Evolutionary conservation across 176 grass and related monocot species (phyloP), one percentile per base, ranked within the genome.

Genomic region (Poa annua): DNA sequence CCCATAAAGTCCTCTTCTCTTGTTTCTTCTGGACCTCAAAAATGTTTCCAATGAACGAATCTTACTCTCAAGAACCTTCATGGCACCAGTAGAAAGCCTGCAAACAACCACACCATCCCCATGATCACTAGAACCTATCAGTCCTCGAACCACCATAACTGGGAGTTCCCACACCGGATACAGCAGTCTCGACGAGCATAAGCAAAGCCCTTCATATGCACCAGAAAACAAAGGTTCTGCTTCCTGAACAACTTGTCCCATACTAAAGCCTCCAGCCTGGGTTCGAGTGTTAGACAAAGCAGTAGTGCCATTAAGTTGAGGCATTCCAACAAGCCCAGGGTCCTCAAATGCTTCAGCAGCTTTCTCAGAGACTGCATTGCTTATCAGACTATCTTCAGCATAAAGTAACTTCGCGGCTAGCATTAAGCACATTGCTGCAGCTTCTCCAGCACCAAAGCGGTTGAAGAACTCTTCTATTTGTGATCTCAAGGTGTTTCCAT

Each of bases 161-260:
- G 96, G 96, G 44, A 98, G 81, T 71, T 98, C 92, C 96, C 96
- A 98, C 53, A 98, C 83, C 36, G 96, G 96, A 84, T 93, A 92
- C 44, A 98, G 82, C 78, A 98, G 74, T 84, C 96, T 95, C 20
- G 96, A 98, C 50, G 96, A 92, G 57, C 96, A 98, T 45, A 98
- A 91, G 88, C 92, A 95, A 71, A 98, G 92, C 68, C 96, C 96
- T 86, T 98, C 92, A 83, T 98, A 86, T 85, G 92, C 90, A 79
- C 96, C 96, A 83, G 96, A 98, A 80, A 98, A 98, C 77, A 88
- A 76, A 83, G 96, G 92, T 67, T 92, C 87, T 35, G 96, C 87
- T 82, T 98, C 96, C 85, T 98, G 96, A 86, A 95, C 89, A 78
- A 98, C 96, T 74, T 98, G 96, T 2, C 96, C 96, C 96, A 98